Evolutionary conservation across 2,329 filamentous ascomycete species (phyloP), one percentile per base, ranked within the genome.

Genomic region (Trichoderma harzianum): DNA sequence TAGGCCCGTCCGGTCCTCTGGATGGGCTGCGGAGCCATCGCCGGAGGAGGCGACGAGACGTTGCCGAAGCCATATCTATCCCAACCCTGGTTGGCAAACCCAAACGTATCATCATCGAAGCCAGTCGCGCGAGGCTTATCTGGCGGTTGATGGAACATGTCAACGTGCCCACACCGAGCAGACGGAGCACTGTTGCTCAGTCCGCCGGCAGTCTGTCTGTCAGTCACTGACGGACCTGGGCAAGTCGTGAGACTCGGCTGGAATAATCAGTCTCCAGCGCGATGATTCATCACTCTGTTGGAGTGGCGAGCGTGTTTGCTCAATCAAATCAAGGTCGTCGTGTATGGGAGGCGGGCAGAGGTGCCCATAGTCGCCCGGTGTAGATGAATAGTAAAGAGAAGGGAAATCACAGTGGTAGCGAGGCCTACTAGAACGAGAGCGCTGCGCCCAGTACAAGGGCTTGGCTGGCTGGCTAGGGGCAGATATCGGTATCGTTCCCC

Each of bases 221-320:
- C 79, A 77, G 77, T 80, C 77, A 79, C 76, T 78, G 76, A 78
- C 77, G 74, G 78, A 80, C 80, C 80, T 79, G 79, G 77, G 76
- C 79, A 78, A 81, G 78, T 81, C 80, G 78, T 80, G 78, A 76
- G 79, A 79, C 80, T 79, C 78, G 77, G 78, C 76, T 77, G 74
- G 77, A 66, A 77, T 77, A 75, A 77, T 81, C 78, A 80, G 75
- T 79, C 77, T 74, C 77, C 78, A 76, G 77, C 77, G 76, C 78
- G 75, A 76, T 77, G 69, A 79, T 79, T 79, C 80, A 81, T 81
- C 77, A 80, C 80, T 82, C 76, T 72, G 77, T 77, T 74, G 68
- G 76, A 76, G 75, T 79, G 77, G 78, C 77, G 76, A 79, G 78
- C 75, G 76, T 75, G 73, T 57, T 26, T 72, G 74, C 76, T 76